phyloP scores from a whole-genome alignment of 1,284 basidiomycete species.

The Ganoderma multipileum region DNA sequence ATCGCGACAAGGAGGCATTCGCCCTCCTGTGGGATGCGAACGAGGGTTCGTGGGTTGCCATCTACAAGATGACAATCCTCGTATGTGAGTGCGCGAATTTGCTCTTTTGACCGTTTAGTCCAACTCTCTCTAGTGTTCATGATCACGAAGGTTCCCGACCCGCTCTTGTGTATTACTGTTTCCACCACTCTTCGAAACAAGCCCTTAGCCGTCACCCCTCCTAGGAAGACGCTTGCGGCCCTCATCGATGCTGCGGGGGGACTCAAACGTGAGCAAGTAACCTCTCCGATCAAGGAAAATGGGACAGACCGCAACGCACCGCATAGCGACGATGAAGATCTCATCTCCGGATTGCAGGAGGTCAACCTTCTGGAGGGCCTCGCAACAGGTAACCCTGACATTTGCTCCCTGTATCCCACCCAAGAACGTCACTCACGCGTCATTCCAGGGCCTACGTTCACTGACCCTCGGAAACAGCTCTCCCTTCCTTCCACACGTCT shows the following conservation, averaged over 20 bases:
- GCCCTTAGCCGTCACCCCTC: conserved; percentile 57
- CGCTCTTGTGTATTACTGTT: conserved; percentile 81
- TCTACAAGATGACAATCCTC: conserved; percentile 76
- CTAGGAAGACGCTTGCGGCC: conserved; percentile 57
- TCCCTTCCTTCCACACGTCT: conserved; percentile 70
- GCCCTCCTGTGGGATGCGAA: conserved; percentile 65
- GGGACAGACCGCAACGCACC: conserved; percentile 10
- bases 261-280: conserved; percentile 29
- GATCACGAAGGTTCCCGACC: conserved; percentile 70
- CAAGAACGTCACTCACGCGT: background rate
- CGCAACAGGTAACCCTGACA: conserved; percentile 48
- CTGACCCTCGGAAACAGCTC: conserved; percentile 44
- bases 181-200: conserved; percentile 83
- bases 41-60: conserved; percentile 71
- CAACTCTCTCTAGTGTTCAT: conserved; percentile 63
- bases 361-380: conserved; percentile 81
- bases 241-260: conserved; percentile 50
- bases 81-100: conserved; percentile 75
- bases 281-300: conserved; percentile 29
- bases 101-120: rapidly evolving
- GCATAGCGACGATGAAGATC: conserved; percentile 43
- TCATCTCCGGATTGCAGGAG: conserved; percentile 70
- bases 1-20: conserved; percentile 62
- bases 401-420: background rate
- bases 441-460: conserved; percentile 54